Base-by-base conservation (phyloP, 116 monocot genomes). In the Zostera marina region DNA sequence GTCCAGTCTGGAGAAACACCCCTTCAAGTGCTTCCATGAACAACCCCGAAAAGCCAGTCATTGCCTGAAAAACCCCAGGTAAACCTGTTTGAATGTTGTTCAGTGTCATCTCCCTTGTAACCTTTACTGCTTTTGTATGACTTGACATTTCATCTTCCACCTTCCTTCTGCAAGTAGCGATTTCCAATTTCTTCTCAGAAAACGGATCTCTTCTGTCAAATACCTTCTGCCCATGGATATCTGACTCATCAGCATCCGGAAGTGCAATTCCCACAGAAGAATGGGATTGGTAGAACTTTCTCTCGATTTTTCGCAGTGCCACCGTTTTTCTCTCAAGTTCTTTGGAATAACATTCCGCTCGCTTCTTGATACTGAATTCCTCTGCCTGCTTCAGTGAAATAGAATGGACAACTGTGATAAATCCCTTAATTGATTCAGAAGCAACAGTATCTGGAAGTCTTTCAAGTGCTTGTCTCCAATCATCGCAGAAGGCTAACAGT, bases 401-500 rank as follows among this genome's bases (percentile, higher is more conserved):
- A 56, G 86, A 82, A 43, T 82, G 80, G 42, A 98, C 74, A 0
- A 98, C 81, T 44, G 76, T 82, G 12, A 79, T 69, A n/a, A 98
- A 85, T 65, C 90, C 86, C 60, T 90, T 89, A 45, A 98, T 76
- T 14, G 98, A 85, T 44, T 89, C 90, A 10, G 85, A 80, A 21
- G 98, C 86, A 1, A 86, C 85, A 2, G 98, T 79, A 54, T 85
- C 98, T 3, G 98, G 98, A 21, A 90, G 84, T 10, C 85, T 82
- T 22, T 90, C 90, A 15, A 98, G 78, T 11, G 98, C 90, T 58
- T 85, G 89, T 66, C 83, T 90, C 98, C 85, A 98, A 55, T 89
- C 98, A 15, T 98, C 89, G 24, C 85, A 98, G 71, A 98, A 90
- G 32, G 81, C 63, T 42, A 74, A 71, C 51, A 98, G 83, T 47